These are phyloP conservation scores for Aspergillus cejpii DNA, from an alignment of 2,329 filamentous ascomycete species.

Conservation along the genomic window DNA sequence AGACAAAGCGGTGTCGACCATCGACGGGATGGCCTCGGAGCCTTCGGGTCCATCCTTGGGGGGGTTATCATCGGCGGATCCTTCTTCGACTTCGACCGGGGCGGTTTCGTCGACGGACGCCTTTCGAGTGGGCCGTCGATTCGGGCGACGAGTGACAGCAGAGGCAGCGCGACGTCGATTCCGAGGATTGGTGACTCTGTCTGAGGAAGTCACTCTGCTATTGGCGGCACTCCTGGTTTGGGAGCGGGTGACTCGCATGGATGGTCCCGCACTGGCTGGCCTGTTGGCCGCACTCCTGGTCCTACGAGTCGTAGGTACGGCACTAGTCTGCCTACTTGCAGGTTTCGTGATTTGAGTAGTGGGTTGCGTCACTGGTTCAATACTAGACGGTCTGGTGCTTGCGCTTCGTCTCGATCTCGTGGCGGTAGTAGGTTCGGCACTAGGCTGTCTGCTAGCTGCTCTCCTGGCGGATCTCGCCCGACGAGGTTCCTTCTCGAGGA, in stretches of 20 bases:
- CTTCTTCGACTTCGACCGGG: background rate
- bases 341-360: slow-evolving; percentile 4
- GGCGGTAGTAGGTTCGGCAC: slow-evolving; percentile 7
- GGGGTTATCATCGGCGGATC: background rate
- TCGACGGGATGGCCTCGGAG: background rate
- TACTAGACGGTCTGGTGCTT: too few species aligned
- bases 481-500: slow-evolving; percentile 25
- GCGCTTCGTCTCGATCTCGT: background rate
- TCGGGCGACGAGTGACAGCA: slow-evolving; percentile 9
- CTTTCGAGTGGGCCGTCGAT: slow-evolving; percentile 14
- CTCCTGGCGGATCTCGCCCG: slow-evolving; percentile 18
- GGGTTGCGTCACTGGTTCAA: background rate
- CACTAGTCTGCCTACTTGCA: too few species aligned
- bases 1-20: background rate
- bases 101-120: background rate
- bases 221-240: slow-evolving; percentile 13
- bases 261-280: slow-evolving; percentile 7
- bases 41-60: background rate
- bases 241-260: slow-evolving; percentile 12
- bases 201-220: slow-evolving; percentile 9
- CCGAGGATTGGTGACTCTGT: slow-evolving; percentile 7
- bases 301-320: background rate
- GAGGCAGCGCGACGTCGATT: slow-evolving; percentile 7
- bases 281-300: slow-evolving; percentile 14
- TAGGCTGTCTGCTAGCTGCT: slow-evolving; percentile 9